Evolutionary conservation across 164 flowering plant genomes (phyloP).

Genomic region (Vitis rotundifolia): DNA sequence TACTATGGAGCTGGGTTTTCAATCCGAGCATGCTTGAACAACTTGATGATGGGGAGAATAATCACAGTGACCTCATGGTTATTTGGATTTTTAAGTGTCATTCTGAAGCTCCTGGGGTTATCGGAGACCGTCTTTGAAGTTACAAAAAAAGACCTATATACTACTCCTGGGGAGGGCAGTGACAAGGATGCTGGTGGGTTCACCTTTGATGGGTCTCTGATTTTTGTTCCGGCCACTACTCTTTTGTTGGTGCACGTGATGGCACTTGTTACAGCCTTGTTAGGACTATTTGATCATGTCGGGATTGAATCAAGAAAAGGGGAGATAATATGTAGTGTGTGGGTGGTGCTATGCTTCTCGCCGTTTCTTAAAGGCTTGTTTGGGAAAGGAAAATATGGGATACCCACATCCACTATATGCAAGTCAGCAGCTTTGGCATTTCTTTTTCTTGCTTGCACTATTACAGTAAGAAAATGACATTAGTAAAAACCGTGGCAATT

Average conservation of each 20-base stretch:
- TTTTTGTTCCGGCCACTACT: conserved; percentile 40
- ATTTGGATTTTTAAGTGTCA: conserved; percentile 30
- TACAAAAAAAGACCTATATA: conserved; percentile 38
- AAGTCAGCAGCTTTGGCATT: no score
- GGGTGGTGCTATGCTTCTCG: no score
- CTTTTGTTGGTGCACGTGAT: conserved; percentile 40
- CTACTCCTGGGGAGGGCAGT: not conserved
- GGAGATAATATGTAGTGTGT: no score
- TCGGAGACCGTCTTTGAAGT: conserved; percentile 48
- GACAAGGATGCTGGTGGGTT: conserved; percentile 24
- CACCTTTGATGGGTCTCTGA: conserved; percentile 49
- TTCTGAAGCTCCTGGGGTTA: conserved; percentile 42
- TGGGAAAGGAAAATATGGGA: no score
- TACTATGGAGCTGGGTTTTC: conserved; percentile 30
- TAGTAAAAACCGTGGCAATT: no score
- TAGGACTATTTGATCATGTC: not conserved
- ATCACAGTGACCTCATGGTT: conserved; percentile 32
- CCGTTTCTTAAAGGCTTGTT: no score
- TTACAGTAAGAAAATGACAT: no score
- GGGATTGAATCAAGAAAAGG: no score
- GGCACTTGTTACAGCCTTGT: conserved; percentile 22
- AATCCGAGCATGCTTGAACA: conserved; percentile 54
- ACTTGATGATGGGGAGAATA: conserved; percentile 39
- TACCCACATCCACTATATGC: no score
- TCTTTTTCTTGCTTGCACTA: no score